Evolutionary conservation across 352 stramenopile genomes (phyloP).

Genomic region (Achlya hypogyna): DNA sequence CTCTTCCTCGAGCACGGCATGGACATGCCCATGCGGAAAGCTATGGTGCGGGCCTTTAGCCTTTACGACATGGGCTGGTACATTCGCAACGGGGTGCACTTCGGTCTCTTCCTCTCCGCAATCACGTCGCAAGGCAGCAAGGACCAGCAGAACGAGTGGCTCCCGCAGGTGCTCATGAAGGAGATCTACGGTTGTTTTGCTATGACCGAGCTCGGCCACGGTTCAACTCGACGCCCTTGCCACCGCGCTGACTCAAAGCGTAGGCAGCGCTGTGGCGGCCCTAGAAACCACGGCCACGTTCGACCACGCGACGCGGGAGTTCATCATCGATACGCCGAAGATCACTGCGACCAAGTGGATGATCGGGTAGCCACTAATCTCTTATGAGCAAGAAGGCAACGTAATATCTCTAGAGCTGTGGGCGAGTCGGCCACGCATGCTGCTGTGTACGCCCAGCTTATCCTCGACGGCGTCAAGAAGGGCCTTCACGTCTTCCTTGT

Average conservation of each 20-base stretch:
- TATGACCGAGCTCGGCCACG: constrained; percentile 90
- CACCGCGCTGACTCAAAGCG: background rate
- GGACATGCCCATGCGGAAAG: constrained; percentile 46
- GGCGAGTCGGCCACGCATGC: constrained; percentile 91
- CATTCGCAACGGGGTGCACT: constrained; percentile 75
- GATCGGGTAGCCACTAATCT: constrained; percentile 61
- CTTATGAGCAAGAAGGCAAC: background rate
- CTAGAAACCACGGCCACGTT: constrained; percentile 96
- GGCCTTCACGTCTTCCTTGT: constrained; percentile 96
- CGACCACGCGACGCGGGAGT: constrained; percentile 80
- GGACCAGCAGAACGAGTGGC: constrained; percentile 77
- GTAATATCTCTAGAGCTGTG: constrained; percentile 33
- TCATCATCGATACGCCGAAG: constrained; percentile 92
- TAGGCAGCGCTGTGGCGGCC: constrained; percentile 57
- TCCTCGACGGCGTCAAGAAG: constrained; percentile 61
- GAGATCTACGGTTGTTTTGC: constrained; percentile 78
- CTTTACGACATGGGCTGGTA: constrained; percentile 55
- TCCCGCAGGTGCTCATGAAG: constrained; percentile 56
- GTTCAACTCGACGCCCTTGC: background rate
- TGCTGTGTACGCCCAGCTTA: constrained; percentile 90
- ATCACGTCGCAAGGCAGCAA: constrained; percentile 64
- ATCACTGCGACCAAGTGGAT: constrained; percentile 94
- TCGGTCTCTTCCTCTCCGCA: constrained; percentile 70
- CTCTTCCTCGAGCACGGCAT: constrained; percentile 51
- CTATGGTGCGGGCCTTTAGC: constrained; percentile 49